phyloP scores from a whole-genome alignment of 805 yeast species.

The Cyberlindnera nakhonratchasimensis region DNA sequence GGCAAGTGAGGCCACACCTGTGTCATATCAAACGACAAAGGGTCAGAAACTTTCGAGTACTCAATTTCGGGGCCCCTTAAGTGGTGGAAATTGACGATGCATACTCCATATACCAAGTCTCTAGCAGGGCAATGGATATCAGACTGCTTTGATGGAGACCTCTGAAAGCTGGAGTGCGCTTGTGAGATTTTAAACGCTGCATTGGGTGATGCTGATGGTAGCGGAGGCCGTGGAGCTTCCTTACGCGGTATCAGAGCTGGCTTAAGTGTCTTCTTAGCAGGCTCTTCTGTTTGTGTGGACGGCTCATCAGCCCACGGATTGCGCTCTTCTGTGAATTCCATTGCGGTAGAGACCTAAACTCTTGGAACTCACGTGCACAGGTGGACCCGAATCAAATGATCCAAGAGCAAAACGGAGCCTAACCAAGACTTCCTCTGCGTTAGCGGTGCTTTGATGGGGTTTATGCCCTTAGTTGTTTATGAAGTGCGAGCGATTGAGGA shows the following conservation, averaged over 20 bases:
- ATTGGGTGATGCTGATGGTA: background rate
- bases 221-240: background rate
- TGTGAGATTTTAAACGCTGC: background rate
- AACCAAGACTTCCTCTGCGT: too few species aligned
- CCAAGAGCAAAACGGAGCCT: too few species aligned
- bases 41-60: slow-evolving; percentile 53
- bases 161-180: slow-evolving; percentile 5
- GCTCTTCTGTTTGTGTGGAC: too few species aligned
- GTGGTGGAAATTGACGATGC: slow-evolving; percentile 92
- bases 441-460: too few species aligned
- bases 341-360: too few species aligned
- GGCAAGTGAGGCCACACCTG: slow-evolving; percentile 82
- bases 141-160: slow-evolving; percentile 20
- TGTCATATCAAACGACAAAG: slow-evolving; percentile 32
- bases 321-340: slow-evolving; percentile 6
- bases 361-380: too few species aligned
- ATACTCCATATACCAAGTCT: slow-evolving; percentile 67
- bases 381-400: too few species aligned
- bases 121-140: slow-evolving; percentile 20
- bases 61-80: slow-evolving; percentile 92
- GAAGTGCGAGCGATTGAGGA: too few species aligned
- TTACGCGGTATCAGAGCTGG: slow-evolving; percentile 4
- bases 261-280: background rate
- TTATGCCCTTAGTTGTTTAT: too few species aligned
- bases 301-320: slow-evolving; percentile 26